Conservation (phyloP, 345 rosid species). For the Carallia brachiata region DNA sequence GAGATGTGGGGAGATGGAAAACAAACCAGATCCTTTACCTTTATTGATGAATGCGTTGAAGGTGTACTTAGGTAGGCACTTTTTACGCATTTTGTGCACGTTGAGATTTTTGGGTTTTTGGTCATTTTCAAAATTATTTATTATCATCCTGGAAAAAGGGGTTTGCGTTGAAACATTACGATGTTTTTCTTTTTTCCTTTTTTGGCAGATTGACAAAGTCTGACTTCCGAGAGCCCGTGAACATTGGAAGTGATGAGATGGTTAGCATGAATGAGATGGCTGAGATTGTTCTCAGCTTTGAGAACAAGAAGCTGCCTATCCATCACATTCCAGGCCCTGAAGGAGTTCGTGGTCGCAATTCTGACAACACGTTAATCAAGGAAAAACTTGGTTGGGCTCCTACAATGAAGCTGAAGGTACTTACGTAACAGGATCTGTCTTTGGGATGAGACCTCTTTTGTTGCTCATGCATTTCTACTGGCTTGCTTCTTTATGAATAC, state of each 20-base stretch:
- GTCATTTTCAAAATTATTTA: background rate
- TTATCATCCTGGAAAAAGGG: background rate
- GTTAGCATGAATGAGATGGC: slow-evolving; percentile 99
- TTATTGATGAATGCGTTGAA: slow-evolving; percentile 98
- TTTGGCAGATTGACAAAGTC: slow-evolving; percentile 78
- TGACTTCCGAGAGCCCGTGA: slow-evolving; percentile 96
- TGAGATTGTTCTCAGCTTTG: slow-evolving; percentile 89
- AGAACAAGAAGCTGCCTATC: slow-evolving; percentile 79
- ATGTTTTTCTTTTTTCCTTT: background rate
- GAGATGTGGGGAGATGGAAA: slow-evolving; percentile 99
- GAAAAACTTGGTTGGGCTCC: slow-evolving; percentile 99
- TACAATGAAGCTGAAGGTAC: slow-evolving; percentile 89
- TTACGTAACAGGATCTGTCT: background rate
- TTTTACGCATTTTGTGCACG: background rate
- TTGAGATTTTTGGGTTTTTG: background rate
- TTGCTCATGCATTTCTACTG: background rate
- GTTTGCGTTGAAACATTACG: too few relatives aligned
- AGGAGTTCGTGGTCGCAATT: slow-evolving; percentile 99
- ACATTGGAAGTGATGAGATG: slow-evolving; percentile 99
- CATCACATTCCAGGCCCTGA: slow-evolving; percentile 99
- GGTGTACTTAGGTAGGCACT: slow-evolving; percentile 80
- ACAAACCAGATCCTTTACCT: slow-evolving; percentile 96
- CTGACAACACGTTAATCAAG: slow-evolving; percentile 91
- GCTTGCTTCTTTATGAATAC: background rate
- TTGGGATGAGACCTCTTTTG: background rate